Base-by-base conservation (phyloP, 2,329 filamentous ascomycete genomes). In the Myriosclerotinia scirpicola region DNA sequence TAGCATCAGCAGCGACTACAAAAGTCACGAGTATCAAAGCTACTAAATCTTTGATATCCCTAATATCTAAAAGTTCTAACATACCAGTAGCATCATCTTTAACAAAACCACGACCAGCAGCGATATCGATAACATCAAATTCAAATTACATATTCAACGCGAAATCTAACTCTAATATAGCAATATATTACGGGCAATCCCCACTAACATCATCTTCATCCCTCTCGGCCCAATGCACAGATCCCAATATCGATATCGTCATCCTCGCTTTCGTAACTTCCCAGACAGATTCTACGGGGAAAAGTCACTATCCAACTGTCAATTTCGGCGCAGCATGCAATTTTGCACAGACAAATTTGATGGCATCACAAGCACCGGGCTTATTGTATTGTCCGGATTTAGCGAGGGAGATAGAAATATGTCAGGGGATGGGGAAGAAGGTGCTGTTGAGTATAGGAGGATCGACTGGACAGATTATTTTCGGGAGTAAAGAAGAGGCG, bases 371-470 rank as follows among this genome's bases (percentile, higher is more conserved):
- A 64, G 79, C 78, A 3, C 77, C 78, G 0, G 78, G 78, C 2
- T 72, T 81, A 0, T 71, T 78, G 7, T 74, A 75, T 68, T 80
- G 78, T 73, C 75, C 77, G 0, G 69, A 72, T 0, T 73, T 81
- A 4, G 79, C 79, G 6, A 40, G 17, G 36, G 20, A 59, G 22
- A 73, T 74, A 8, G 42, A 64, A 14, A 69, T 64, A 1, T 82
- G 80, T 71, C 80, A 82, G 69, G 54, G 65, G 0, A 54, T 40
- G 5, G 78, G 79, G 26, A 80, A 79, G 65, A 77, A 77, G 30
- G 75, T 81, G 0, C 65, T 82, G 2, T 70, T 81, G 26, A 78
- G 76, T 67, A 68, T 81, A 6, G 77, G 77, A 17, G 75, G 76
- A 9, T 71, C 74, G 6, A 69, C 63, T 1, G 72, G 72, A 1